Evolutionary conservation across 805 yeast genomes (phyloP), one percentile per base, ranked within the genome.

Genomic region (Priceomyces medius): DNA sequence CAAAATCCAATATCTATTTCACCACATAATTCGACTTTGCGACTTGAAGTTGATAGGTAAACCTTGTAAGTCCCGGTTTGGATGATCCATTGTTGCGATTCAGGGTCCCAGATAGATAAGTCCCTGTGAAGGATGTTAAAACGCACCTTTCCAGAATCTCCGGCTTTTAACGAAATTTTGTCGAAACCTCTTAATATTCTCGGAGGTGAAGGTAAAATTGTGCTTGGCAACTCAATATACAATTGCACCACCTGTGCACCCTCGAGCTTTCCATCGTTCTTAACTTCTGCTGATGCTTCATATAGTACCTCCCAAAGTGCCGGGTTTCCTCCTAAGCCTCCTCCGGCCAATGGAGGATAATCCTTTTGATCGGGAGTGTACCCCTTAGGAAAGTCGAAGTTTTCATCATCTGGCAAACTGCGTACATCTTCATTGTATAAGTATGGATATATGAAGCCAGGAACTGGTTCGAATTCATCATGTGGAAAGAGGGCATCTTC

Each of bases 241-340:
- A 79, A 55, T 53, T 79, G 82, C 9, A 73, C 73, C 19, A 75
- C 82, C 45, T 64, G 71, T 3, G 71, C 71, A 1, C 82, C 83
- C 13, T 57, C 59, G 21, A 54, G 52, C 6, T 61, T 59, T 0
- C 84, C 84, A 18, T 63, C 68, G 47, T 79, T 79, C 32, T 64
- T 60, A n/a, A 79, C 68, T 16, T 53, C 58, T 2, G 73, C 80
- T 24, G 60, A 58, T 3, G 76, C 77, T 37, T 66, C 56, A 49
- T 75, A 76, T 35, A 76, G 58, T 1, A 61, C 61, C 33, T 77
- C 77, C 83, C 83, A 80, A 28, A 80, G 63, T 0, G 77, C 81
- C 4, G 79, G 80, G 54, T 79, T 78, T 1, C 85, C 84, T 0
- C 83, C 84, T 16, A 74, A 47, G 0, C 77, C 79, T 16, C 85